Evolutionary conservation across 2,329 filamentous ascomycete genomes (phyloP).

Genomic region (Stachybotrys chartarum): DNA sequence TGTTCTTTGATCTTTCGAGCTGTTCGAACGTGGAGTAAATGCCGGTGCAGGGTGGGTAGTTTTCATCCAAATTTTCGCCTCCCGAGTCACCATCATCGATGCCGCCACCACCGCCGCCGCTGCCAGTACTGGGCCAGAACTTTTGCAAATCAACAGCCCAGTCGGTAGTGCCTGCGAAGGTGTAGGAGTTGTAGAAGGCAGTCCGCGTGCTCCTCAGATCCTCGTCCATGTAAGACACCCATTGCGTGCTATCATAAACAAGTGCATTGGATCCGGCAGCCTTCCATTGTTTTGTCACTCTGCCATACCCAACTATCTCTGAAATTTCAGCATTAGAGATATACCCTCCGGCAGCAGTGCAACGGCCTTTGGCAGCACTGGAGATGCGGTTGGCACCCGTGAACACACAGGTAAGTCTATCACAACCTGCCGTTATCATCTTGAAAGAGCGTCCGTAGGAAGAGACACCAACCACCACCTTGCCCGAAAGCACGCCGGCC

Average conservation of each 20-base stretch:
- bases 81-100: not conserved
- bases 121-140: not conserved
- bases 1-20: constrained; percentile 2
- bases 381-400: constrained; percentile 11
- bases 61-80: too few relatives aligned
- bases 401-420: constrained; percentile 9
- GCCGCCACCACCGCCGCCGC: not conserved
- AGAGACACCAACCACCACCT: constrained; percentile 6
- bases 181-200: constrained; percentile 6
- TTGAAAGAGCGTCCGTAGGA: constrained; percentile 19
- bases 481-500: constrained; percentile 5
- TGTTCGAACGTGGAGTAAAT: constrained; percentile 16
- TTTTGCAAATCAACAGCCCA: constrained; percentile 16
- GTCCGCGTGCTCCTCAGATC: constrained; percentile 9
- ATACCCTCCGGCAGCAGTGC: constrained; percentile 17
- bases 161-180: constrained; percentile 15
- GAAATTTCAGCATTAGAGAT: constrained; percentile 17
- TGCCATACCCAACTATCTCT: constrained; percentile 9
- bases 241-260: constrained; percentile 13
- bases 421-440: constrained; percentile 15
- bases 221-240: constrained; percentile 15
- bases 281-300: constrained; percentile 1
- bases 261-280: constrained; percentile 9
- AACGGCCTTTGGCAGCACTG: constrained; percentile 10
- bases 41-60: not conserved